These are phyloP conservation scores for Pyrenophora teres DNA, from an alignment of 2,329 filamentous ascomycete species.

Conservation along the genomic window DNA sequence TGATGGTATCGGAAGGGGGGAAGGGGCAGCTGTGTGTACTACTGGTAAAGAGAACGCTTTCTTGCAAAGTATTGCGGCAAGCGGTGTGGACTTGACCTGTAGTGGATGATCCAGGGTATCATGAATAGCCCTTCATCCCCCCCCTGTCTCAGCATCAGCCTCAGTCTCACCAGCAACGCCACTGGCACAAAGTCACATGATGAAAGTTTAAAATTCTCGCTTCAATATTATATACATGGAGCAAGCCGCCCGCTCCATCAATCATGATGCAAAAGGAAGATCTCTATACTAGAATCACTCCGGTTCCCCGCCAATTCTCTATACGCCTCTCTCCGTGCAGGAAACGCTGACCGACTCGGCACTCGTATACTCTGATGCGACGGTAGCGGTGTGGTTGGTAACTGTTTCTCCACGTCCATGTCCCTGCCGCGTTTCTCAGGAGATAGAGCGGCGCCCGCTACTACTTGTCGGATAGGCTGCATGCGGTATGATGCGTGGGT, in stretches of 20 bases:
- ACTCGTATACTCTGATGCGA: constrained; percentile 4
- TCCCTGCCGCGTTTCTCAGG: background rate
- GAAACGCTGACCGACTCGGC: constrained; percentile 7
- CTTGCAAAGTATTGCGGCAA: too few relatives aligned
- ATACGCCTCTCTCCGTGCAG: constrained; percentile 6
- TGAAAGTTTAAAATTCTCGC: too few relatives aligned
- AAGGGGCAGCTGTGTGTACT: too few relatives aligned
- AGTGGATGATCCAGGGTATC: too few relatives aligned
- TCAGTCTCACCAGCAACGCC: too few relatives aligned
- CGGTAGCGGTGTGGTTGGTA: background rate
- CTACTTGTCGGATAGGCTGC: background rate
- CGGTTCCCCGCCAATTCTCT: constrained; percentile 1
- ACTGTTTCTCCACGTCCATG: background rate
- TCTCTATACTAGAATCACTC: constrained; percentile 11
- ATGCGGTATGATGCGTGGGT: constrained; percentile 5
- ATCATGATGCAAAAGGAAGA: constrained; percentile 9
- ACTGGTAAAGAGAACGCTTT: too few relatives aligned
- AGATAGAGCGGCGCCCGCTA: background rate
- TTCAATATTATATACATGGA: too few relatives aligned
- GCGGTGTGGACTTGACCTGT: too few relatives aligned
- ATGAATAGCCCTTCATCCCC: too few relatives aligned
- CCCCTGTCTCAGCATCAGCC: too few relatives aligned
- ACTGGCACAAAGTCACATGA: too few relatives aligned
- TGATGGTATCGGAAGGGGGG: too few relatives aligned
- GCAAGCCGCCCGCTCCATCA: background rate